phyloP scores from a whole-genome alignment of 345 rosid species.

The Eucalyptus shirleyi region DNA sequence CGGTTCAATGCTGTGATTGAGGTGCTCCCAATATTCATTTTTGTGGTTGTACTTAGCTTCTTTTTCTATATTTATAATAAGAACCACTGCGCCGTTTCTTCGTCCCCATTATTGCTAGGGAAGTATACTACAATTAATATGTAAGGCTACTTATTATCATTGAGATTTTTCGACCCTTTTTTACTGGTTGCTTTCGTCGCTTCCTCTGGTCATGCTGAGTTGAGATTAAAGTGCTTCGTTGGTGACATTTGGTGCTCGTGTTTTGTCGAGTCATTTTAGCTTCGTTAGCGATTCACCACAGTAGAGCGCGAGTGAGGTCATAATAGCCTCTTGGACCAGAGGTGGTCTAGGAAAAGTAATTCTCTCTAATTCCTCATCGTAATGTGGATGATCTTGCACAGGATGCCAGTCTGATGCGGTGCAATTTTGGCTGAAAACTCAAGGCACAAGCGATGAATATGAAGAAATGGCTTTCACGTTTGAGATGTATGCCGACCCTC shows the following conservation, averaged over 20 bases:
- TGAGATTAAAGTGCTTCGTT: background rate
- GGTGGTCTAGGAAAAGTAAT: background rate
- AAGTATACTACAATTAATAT: background rate
- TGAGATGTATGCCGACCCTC: too few relatives aligned
- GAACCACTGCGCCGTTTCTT: background rate
- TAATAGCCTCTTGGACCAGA: background rate
- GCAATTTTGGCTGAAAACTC: too few relatives aligned
- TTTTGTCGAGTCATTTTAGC: background rate
- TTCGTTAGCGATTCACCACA: background rate
- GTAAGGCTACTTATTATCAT: background rate
- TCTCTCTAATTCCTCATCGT: too few relatives aligned
- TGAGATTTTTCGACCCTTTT: background rate
- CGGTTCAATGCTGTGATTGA: too few relatives aligned
- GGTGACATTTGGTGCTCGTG: background rate
- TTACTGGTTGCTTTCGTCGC: conserved; percentile 23
- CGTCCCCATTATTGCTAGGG: background rate
- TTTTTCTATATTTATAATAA: background rate
- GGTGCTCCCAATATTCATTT: too few relatives aligned
- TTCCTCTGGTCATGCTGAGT: conserved; percentile 23
- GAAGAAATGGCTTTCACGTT: too few relatives aligned
- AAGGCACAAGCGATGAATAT: too few relatives aligned
- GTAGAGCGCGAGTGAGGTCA: rapidly evolving
- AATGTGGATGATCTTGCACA: too few relatives aligned
- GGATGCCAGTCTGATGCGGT: too few relatives aligned
- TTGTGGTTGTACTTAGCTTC: background rate